Conservation (phyloP, 805 yeast species). For the Saturnispora hagleri region DNA sequence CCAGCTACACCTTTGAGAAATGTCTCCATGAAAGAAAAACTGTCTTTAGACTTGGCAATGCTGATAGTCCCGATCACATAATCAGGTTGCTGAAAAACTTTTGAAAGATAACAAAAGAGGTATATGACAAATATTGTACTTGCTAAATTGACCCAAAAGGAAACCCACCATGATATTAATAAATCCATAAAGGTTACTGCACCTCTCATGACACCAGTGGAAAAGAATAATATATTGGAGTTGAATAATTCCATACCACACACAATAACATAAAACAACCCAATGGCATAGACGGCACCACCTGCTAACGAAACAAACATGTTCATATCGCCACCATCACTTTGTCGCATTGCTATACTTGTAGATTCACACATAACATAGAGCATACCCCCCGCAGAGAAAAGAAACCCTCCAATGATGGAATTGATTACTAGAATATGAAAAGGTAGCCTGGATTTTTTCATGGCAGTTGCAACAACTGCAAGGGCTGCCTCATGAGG, state of each 20-base stretch:
- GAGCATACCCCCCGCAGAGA: conserved; percentile 67
- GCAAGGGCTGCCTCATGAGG: conserved; percentile 81
- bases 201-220: conserved; percentile 58
- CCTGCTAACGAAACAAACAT: conserved; percentile 49
- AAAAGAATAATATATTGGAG: conserved; percentile 62
- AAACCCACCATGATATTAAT: conserved; percentile 53
- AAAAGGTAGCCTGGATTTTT: conserved; percentile 58
- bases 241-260: conserved; percentile 73
- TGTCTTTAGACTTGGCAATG: conserved; percentile 36
- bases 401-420: conserved; percentile 59
- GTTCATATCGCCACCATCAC: conserved; percentile 28
- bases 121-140: conserved; percentile 59
- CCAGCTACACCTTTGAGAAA: conserved; percentile 67
- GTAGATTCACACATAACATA: conserved; percentile 47
- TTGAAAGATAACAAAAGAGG: conserved; percentile 50
- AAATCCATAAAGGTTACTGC: conserved; percentile 62
- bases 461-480: conserved; percentile 79
- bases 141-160: conserved; percentile 59
- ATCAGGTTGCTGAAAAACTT: conserved; percentile 32
- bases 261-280: conserved; percentile 63
- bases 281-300: conserved; percentile 60
- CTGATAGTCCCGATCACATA: conserved; percentile 41
- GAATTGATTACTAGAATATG: conserved; percentile 57
- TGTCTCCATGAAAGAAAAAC: conserved; percentile 47
- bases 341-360: conserved; percentile 32